Percentiles rank a stretch among this genome's conserved stretches.
These are phyloP conservation scores for Parietaria judaica DNA, from an alignment of 306 rosid genomes.

Conservation along the genomic window DNA sequence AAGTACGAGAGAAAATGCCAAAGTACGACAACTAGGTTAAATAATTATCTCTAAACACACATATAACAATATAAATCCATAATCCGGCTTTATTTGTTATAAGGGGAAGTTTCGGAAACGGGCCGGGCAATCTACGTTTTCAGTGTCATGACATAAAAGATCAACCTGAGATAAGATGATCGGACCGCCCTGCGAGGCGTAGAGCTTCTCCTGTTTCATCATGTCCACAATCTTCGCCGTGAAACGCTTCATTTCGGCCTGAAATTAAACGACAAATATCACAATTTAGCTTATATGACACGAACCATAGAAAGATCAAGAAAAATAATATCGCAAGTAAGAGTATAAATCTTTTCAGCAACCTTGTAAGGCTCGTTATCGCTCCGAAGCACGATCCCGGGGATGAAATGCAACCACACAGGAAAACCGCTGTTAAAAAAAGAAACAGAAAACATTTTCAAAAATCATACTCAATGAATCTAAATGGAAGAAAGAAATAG, in stretches of 20 bases:
- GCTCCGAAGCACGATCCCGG: conserved; percentile 67
- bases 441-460: conserved; percentile 11
- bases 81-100: too few relatives aligned
- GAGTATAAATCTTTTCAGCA: neutral
- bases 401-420: conserved; percentile 76
- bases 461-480: neutral
- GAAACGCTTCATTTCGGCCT: conserved; percentile 85
- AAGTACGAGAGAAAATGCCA: too few relatives aligned
- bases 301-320: neutral
- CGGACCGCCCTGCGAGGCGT: conserved; percentile 94
- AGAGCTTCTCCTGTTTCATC: conserved; percentile 79
- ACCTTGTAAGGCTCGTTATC: conserved; percentile 82
- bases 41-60: too few relatives aligned
- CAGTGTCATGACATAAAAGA: neutral
- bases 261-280: conserved; percentile 12
- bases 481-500: neutral
- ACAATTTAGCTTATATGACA: neutral
- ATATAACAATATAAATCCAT: too few relatives aligned
- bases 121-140: too few relatives aligned
- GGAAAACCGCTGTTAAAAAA: conserved; percentile 69
- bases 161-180: conserved; percentile 86
- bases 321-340: neutral
- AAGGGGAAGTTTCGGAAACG: too few relatives aligned
- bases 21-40: too few relatives aligned
- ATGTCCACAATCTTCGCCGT: conserved; percentile 68